Base-by-base conservation (phyloP, 345 rosid species). In the Camelina hispida region DNA sequence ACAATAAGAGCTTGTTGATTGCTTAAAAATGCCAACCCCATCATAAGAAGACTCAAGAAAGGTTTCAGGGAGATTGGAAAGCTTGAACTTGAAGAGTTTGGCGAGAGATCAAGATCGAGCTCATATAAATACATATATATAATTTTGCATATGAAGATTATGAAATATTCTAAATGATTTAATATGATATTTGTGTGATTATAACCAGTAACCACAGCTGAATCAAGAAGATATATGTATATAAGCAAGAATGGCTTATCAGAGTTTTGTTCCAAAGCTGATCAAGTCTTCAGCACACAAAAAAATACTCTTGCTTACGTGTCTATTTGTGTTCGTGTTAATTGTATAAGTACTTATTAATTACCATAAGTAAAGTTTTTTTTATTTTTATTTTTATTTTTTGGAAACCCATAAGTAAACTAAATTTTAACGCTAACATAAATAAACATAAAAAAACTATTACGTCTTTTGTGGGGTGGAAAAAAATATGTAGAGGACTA, bases 1-100 rank as follows among this genome's bases (percentile, higher is more conserved):
- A 62, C 73, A 6, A 61, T 80, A 35, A 81, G 82, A 80, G 74
- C 85, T 57, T 71, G 86, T 72, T 86, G 80, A 86, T 71, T 69
- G 64, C 44, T 38, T 9, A 6, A 69, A 37, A n/a, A 23, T 25
- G 30, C 13, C 37, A 69, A 70, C 14, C 1, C 50, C 62, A 17
- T 38, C 14, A 25, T 58, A 28, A 50, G 22, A 68, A 52, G 74
- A 25, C 35, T 69, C 14, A 17, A 63, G 50, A 55, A 60, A 35
- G 12, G 75, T 20, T 22, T 47, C 16, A 35, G 25, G 62, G 66
- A 42, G 66, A 50, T 28, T 62, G 30, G 7, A 34, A 75, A 60
- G 55, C 55, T 30, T 64, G 57, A 54, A 73, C 54, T 42, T 64
- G 57, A 55, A 73, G 47, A 17, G 9, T 40, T 32, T 23, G 50